Percentiles rank a stretch among this genome's conserved stretches.
Conservation (phyloP, 1,284 basidiomycete genomes). For the Stygiomarasmius scandens region DNA sequence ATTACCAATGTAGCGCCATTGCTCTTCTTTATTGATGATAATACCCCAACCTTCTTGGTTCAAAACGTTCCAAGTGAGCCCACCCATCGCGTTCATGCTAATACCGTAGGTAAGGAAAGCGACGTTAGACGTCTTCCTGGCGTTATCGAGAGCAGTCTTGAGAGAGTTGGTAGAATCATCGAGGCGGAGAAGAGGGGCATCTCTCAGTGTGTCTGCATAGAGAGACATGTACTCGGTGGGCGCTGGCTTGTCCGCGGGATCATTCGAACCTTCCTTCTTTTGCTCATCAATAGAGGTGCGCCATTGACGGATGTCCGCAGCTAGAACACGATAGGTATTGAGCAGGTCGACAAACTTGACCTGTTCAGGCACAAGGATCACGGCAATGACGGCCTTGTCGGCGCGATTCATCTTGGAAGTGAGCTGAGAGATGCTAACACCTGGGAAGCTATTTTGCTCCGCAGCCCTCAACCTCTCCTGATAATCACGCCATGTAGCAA, state of each 20-base stretch:
- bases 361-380: slow-evolving; percentile 9
- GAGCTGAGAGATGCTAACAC: neutral
- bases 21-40: neutral
- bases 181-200: neutral
- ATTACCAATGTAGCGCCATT: slow-evolving; percentile 1
- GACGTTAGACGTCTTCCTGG: neutral
- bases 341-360: slow-evolving; percentile 7
- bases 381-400: slow-evolving; percentile 7
- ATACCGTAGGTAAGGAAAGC: slow-evolving; percentile 12
- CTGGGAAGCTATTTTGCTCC: neutral
- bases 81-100: neutral
- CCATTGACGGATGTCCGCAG: slow-evolving; percentile 12
- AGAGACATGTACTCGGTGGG: neutral
- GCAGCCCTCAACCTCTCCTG: neutral
- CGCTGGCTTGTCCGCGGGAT: neutral
- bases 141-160: neutral
- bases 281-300: neutral
- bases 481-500: neutral
- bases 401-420: slow-evolving; percentile 9
- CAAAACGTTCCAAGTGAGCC: slow-evolving; percentile 10
- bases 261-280: neutral
- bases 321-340: slow-evolving; percentile 12
- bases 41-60: slow-evolving; percentile 12
- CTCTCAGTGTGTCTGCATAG: neutral
- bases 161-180: neutral